Evolutionary conservation across 1,284 basidiomycete genomes (phyloP).

Genomic region (Anthracocystis setariae): DNA sequence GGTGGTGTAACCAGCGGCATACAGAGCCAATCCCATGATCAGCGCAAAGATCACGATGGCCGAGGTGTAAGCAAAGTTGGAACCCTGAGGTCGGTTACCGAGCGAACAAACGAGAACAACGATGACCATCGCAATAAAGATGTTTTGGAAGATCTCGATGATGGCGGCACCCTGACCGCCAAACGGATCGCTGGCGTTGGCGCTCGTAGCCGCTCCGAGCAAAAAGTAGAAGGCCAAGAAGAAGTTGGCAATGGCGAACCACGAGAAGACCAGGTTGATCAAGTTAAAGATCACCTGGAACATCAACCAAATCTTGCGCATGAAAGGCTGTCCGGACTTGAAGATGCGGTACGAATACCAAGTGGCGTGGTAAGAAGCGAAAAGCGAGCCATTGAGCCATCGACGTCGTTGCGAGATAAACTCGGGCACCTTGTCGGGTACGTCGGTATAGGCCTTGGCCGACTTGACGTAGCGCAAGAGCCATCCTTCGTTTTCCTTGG

Average conservation of each 20-base stretch:
- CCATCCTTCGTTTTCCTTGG: conserved; percentile 68
- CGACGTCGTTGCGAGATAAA: conserved; percentile 64
- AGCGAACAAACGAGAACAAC: conserved; percentile 64
- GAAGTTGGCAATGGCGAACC: conserved; percentile 61
- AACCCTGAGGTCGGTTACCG: conserved; percentile 65
- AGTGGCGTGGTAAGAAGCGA: conserved; percentile 59
- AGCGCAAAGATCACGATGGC: conserved; percentile 62
- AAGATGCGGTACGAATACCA: conserved; percentile 65
- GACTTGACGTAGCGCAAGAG: conserved; percentile 64
- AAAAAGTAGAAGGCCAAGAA: conserved; percentile 61
- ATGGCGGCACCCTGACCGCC: conserved; percentile 54
- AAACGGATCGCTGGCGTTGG: conserved; percentile 36
- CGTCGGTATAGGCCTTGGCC: conserved; percentile 65
- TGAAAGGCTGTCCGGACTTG: conserved; percentile 56
- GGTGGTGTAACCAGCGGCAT: conserved; percentile 59
- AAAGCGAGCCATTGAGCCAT: conserved; percentile 66
- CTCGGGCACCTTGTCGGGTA: conserved; percentile 61
- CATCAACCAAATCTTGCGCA: conserved; percentile 59
- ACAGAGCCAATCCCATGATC: conserved; percentile 55
- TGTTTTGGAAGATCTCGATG: conserved; percentile 58
- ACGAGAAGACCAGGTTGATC: conserved; percentile 62
- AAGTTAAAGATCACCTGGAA: conserved; percentile 64
- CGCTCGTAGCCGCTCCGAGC: conserved; percentile 49
- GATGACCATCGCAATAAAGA: conserved; percentile 66
- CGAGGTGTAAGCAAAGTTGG: conserved; percentile 58